phyloP scores from a whole-genome alignment of 805 yeast genomes.

The Metschnikowia anglica region DNA sequence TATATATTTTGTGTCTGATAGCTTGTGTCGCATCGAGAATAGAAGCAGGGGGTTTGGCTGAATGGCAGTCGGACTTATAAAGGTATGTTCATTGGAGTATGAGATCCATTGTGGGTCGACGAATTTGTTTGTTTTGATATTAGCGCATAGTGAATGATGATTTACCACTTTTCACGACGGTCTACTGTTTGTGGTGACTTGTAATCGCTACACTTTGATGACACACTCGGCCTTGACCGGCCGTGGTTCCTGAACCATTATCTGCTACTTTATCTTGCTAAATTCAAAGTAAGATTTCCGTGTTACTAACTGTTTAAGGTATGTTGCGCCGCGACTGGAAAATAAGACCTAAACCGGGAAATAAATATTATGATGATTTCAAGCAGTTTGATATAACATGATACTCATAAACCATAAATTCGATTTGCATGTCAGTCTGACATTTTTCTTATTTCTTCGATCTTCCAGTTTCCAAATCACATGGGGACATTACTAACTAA shows the following conservation, averaged over 20 bases:
- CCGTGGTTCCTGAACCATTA: constrained; percentile 47
- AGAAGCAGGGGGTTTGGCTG: constrained; percentile 24
- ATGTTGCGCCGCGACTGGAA: constrained; percentile 3
- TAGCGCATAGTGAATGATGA: constrained; percentile 41
- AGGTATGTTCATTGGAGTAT: constrained; percentile 17
- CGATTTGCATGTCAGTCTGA: constrained; percentile 48
- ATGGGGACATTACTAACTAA: constrained; percentile 3
- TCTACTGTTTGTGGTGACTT: constrained; percentile 48
- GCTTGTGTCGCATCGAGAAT: constrained; percentile 18
- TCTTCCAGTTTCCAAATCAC: not conserved
- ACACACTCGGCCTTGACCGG: constrained; percentile 50
- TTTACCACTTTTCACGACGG: constrained; percentile 52
- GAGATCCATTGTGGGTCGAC: not conserved
- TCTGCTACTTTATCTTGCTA: not conserved
- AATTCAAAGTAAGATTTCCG: not conserved
- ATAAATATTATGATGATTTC: constrained; percentile 14
- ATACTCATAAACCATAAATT: constrained; percentile 26
- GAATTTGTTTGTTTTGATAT: no score
- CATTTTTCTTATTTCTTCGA: constrained; percentile 4
- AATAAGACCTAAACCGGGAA: not conserved
- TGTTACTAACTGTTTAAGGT: constrained; percentile 11
- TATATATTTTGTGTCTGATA: constrained; percentile 53
- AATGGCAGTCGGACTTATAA: constrained; percentile 17
- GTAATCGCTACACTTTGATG: constrained; percentile 47
- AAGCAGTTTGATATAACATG: constrained; percentile 22